Evolutionary conservation across 306 rosid genomes (phyloP), one percentile per base, ranked within the genome.

Genomic region (Albizia julibrissin): DNA sequence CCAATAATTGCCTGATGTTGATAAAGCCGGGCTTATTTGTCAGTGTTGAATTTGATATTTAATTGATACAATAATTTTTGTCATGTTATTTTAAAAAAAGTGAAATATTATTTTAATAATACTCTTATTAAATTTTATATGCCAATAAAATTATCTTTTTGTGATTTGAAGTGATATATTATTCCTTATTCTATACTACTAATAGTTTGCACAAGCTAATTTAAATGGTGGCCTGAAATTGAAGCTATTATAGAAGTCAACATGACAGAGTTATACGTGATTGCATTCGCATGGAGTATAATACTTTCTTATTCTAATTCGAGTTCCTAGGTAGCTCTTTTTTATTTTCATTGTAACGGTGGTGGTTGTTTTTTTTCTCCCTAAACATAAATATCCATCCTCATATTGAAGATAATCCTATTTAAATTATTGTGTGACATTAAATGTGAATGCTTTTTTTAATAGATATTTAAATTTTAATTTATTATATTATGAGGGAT

Each of bases 391-490:
- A 3, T 29, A 29, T 29, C 31, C 31, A 29, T 29, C 31, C 31
- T 29, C 3, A 2, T 29, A 37, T 37, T 37, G 1, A 6, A 6
- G 40, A 1, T 6, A 37, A 37, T 37, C 0, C 1, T 37, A 4
- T 6, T 37, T 1, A 0, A 6, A 1, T 1, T 1, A 37, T 37
- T 37, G 1, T 37, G 1, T 1, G 1, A 6, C 0, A 6, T 1
- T 37, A 37, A 37, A 6, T 37, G 1, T 37, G 8, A 5, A 5
- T 0, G 6, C 40, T 37, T 37, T 4, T 37, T 0, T 0, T 37
- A 0, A 6, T 6, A 37, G 1, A 6, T 0, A 5, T 37, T 37
- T 0, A 0, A 37, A 37, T 6, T 0, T 37, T 37, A 37, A 1
- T 37, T 6, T 5, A 37, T 1, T 0, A 37, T 6, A 37, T 6